Conservation (phyloP, 1,139 yeast genomes). For the Suhomyces anneliseae region DNA sequence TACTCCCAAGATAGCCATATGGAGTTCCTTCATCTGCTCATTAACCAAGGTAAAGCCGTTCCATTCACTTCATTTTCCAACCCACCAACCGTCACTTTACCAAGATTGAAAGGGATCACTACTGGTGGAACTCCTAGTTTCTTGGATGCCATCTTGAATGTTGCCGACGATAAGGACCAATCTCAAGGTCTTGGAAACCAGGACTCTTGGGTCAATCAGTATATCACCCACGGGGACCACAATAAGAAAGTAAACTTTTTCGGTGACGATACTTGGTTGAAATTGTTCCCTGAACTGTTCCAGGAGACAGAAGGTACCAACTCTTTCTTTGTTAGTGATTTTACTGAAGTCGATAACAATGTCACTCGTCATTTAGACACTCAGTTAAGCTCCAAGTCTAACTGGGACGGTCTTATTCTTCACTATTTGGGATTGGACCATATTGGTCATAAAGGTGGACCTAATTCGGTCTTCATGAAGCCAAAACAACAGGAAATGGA, state of each 20-base stretch:
- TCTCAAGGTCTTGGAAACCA: slow-evolving; percentile 73
- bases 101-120: slow-evolving; percentile 75
- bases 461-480: slow-evolving; percentile 75
- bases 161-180: slow-evolving; percentile 82
- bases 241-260: slow-evolving; percentile 66
- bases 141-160: slow-evolving; percentile 84
- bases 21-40: slow-evolving; percentile 61
- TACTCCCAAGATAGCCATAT: slow-evolving; percentile 60
- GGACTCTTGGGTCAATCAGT: slow-evolving; percentile 86
- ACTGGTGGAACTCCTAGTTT: slow-evolving; percentile 82
- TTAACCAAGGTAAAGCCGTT: slow-evolving; percentile 68
- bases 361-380: slow-evolving; percentile 81
- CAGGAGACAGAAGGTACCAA: slow-evolving; percentile 78
- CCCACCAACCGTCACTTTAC: slow-evolving; percentile 84
- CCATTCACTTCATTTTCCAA: slow-evolving; percentile 90
- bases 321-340: slow-evolving; percentile 92
- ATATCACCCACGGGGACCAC: slow-evolving; percentile 29
- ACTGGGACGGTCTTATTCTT: slow-evolving; percentile 83
- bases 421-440: slow-evolving; percentile 95
- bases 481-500: slow-evolving; percentile 88
- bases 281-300: slow-evolving; percentile 66
- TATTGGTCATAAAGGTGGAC: slow-evolving; percentile 97
- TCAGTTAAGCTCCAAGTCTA: slow-evolving; percentile 40
- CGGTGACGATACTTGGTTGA: slow-evolving; percentile 98
- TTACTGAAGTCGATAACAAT: slow-evolving; percentile 87